phyloP scores from a whole-genome alignment of 345 rosid genomes.

The Eutrema heterophyllum region DNA sequence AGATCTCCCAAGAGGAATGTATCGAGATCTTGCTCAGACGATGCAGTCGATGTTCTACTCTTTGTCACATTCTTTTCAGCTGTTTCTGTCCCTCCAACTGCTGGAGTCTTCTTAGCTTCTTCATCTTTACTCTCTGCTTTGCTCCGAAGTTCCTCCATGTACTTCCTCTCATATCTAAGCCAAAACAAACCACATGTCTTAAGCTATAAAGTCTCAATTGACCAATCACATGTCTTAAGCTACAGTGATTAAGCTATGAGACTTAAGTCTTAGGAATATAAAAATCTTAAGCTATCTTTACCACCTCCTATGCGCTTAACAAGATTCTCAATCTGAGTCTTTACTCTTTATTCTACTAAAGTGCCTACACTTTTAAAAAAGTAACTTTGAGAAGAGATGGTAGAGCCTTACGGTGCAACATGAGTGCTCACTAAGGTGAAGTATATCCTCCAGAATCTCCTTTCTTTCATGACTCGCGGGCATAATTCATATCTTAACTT shows the following conservation, averaged over 20 bases:
- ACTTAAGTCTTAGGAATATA: not conserved
- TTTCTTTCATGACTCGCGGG: slow-evolving; percentile 89
- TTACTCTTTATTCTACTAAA: not conserved
- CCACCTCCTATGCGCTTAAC: not conserved
- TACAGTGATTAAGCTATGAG: not conserved
- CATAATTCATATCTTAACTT: slow-evolving; percentile 81
- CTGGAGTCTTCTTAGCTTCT: slow-evolving; percentile 39
- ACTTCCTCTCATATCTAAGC: slow-evolving; percentile 62
- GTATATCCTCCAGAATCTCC: slow-evolving; percentile 92
- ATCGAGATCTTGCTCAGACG: slow-evolving; percentile 85
- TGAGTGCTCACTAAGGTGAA: slow-evolving; percentile 91
- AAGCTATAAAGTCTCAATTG: slow-evolving; percentile 5
- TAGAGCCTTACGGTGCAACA: slow-evolving; percentile 62
- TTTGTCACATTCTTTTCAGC: slow-evolving; percentile 36
- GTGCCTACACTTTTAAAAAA: not conserved
- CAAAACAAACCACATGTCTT: not conserved
- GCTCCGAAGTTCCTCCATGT: slow-evolving; percentile 63
- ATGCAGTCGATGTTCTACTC: slow-evolving; percentile 49
- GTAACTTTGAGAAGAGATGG: not conserved
- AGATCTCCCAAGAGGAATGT: slow-evolving; percentile 86
- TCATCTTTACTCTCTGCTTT: slow-evolving; percentile 62
- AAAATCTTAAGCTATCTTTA: not conserved
- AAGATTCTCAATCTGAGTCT: not conserved
- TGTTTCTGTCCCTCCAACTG: slow-evolving; percentile 37
- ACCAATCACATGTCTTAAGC: slow-evolving; percentile 1